Evolutionary conservation across 345 rosid genomes (phyloP).

Genomic region (Bruguiera gymnorhiza): DNA sequence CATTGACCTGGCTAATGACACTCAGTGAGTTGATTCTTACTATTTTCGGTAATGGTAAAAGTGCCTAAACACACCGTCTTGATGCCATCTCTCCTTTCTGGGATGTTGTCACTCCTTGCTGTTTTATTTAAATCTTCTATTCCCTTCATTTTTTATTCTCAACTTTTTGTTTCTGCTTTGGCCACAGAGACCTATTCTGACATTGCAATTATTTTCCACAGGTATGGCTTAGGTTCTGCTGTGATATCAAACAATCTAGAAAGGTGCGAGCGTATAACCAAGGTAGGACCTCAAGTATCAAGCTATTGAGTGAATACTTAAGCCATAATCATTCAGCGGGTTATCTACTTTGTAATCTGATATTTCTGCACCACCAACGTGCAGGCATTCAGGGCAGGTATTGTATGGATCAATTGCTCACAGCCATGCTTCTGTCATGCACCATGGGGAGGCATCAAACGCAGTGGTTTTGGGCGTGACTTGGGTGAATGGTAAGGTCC

Average conservation of each 20-base stretch:
- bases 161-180: background rate
- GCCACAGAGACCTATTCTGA: conserved; percentile 7
- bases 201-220: conserved; percentile 24
- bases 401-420: conserved; percentile 96
- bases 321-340: background rate
- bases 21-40: conserved; percentile 55
- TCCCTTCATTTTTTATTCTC: background rate
- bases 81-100: background rate
- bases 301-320: background rate
- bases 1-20: conserved; percentile 85
- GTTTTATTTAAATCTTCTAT: background rate
- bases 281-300: conserved; percentile 45
- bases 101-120: background rate
- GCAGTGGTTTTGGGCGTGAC: conserved; percentile 98
- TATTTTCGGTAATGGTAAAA: background rate
- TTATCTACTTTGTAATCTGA: conserved; percentile 2
- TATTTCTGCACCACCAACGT: conserved; percentile 1
- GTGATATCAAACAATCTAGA: conserved; percentile 85
- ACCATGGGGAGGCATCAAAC: conserved; percentile 98
- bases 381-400: conserved; percentile 75
- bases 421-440: conserved; percentile 98
- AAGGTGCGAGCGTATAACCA: conserved; percentile 91
- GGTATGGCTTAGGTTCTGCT: conserved; percentile 83
- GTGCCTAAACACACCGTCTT: conserved; percentile 6
- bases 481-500: conserved; percentile 81